Evolutionary conservation across 73 alveolate species (phyloP).

Genomic region (Paramecium sonneborni): DNA sequence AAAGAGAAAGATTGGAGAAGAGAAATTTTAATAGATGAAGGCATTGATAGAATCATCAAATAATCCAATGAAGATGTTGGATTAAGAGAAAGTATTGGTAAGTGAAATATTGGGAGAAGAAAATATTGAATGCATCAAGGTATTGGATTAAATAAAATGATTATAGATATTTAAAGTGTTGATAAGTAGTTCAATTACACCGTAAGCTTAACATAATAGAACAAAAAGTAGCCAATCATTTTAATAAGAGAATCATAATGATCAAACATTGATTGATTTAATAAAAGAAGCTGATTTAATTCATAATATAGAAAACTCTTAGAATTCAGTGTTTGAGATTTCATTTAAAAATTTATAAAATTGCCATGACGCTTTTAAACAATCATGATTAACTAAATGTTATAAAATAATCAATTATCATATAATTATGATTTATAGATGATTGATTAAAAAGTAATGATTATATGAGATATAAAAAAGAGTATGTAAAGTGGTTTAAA

Average conservation of each 20-base stretch:
- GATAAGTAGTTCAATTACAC: conserved; percentile 44
- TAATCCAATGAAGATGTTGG: neutral
- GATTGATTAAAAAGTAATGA: too few relatives aligned
- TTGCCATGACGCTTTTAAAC: neutral
- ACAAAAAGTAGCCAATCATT: neutral
- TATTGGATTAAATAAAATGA: neutral
- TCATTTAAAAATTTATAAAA: conserved; percentile 37
- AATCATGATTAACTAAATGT: neutral
- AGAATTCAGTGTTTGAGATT: conserved; percentile 12
- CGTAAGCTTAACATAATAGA: neutral
- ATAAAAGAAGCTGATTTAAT: neutral
- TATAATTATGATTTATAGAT: too few relatives aligned
- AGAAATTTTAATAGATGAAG: neutral
- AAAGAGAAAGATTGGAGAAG: conserved; percentile 33
- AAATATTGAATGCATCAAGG: conserved; percentile 26
- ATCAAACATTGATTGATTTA: neutral
- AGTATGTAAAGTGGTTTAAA: conserved; percentile 58
- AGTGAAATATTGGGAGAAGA: conserved; percentile 1
- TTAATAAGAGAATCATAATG: neutral
- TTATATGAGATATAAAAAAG: neutral
- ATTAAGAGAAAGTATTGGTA: neutral
- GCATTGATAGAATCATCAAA: neutral
- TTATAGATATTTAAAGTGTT: conserved; percentile 17
- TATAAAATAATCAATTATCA: neutral
- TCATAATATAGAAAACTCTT: neutral